phyloP scores from a whole-genome alignment of 1,139 yeast genomes.

The Taphrina flavorubra region DNA sequence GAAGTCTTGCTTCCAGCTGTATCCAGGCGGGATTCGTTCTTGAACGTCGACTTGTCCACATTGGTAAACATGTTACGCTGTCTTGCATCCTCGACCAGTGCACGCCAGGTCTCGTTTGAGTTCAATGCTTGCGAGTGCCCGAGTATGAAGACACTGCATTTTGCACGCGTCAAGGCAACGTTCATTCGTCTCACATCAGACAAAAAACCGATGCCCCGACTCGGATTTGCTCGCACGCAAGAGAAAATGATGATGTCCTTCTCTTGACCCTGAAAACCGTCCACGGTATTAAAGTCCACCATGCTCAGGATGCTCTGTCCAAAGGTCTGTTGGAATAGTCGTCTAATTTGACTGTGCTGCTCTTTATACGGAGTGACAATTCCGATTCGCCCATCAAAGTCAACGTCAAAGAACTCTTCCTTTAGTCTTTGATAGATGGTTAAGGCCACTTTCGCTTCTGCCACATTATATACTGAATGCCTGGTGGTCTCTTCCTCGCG shows the following conservation, averaged over 20 bases:
- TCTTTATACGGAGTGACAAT: conserved; percentile 94
- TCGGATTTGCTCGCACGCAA: conserved; percentile 76
- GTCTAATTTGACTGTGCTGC: conserved; percentile 68
- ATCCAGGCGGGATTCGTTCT: not conserved
- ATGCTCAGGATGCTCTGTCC: conserved; percentile 69
- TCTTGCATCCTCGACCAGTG: conserved; percentile 65
- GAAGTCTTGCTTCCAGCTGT: not conserved
- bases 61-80: conserved; percentile 44
- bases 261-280: conserved; percentile 98
- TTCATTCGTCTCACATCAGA: conserved; percentile 92
- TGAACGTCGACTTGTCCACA: conserved; percentile 18
- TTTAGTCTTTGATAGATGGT: conserved; percentile 68
- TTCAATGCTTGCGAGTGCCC: conserved; percentile 72
- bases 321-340: conserved; percentile 62
- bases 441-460: conserved; percentile 75
- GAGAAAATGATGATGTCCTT: conserved; percentile 92
- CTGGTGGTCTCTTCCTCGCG: conserved; percentile 67
- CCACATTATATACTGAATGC: conserved; percentile 69
- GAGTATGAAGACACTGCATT: conserved; percentile 86
- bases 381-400: conserved; percentile 78
- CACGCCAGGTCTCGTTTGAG: conserved; percentile 65
- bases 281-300: conserved; percentile 91
- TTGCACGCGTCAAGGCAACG: conserved; percentile 93
- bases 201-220: conserved; percentile 78
- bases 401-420: conserved; percentile 57